Evolutionary conservation across 495 filamentous ascomycete genomes (phyloP).

Genomic region (Amniculicola lignicola): DNA sequence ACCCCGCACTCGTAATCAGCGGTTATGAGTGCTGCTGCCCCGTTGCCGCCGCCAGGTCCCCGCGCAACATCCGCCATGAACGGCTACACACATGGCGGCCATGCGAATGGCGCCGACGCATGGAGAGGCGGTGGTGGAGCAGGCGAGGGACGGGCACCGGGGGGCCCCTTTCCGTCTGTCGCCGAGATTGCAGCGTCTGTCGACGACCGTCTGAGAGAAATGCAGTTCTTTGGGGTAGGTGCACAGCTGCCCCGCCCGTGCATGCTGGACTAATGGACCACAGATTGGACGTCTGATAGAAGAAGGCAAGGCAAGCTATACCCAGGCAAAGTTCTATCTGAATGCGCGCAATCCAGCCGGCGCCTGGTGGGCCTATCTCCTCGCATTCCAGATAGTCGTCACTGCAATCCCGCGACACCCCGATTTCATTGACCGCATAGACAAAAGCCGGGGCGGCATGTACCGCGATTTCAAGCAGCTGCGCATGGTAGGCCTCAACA

Average conservation of each 20-base stretch:
- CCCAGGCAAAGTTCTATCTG: conserved; percentile 31
- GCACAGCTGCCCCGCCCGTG: no score
- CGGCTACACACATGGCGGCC: conserved; percentile 18
- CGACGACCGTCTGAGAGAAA: conserved; percentile 4
- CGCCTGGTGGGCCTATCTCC: conserved; percentile 74
- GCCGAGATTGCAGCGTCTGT: conserved; percentile 17
- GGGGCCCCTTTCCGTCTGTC: conserved; percentile 8
- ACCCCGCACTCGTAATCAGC: conserved; percentile 1
- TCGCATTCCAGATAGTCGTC: conserved; percentile 70
- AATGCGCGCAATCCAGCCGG: conserved; percentile 49
- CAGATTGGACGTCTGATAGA: conserved; percentile 34
- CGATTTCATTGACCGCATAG: conserved; percentile 55
- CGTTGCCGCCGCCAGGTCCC: conserved; percentile 25
- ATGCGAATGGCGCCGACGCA: conserved; percentile 8
- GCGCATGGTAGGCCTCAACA: conserved; percentile 42
- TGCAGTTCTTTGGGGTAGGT: background rate
- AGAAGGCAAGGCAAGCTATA: conserved; percentile 30
- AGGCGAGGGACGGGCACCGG: conserved; percentile 1
- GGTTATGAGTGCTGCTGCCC: conserved; percentile 30
- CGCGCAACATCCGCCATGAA: conserved; percentile 28
- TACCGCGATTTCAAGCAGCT: conserved; percentile 51
- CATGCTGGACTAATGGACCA: background rate
- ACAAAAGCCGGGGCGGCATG: conserved; percentile 45
- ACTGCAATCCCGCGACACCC: conserved; percentile 70
- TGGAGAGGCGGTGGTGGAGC: conserved; percentile 19